Percentiles rank a stretch among this genome's conserved stretches.
Conservation (phyloP, 768 basidiomycete species). For the Rhodotorula diobovata region DNA sequence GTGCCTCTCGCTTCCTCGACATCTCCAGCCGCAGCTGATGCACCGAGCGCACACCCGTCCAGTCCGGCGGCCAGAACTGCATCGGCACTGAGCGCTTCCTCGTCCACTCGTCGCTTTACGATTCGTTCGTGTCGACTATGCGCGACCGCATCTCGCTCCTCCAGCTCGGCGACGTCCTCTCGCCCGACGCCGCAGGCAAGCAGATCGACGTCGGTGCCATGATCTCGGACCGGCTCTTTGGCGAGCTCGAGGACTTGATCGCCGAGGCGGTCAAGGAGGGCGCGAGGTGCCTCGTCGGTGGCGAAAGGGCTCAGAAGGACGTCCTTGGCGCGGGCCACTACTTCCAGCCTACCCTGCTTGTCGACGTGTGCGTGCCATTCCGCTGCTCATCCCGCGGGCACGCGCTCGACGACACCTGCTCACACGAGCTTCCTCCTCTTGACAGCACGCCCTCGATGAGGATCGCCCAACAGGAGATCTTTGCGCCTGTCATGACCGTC, state of each 20-base stretch:
- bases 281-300: slow-evolving; percentile 62
- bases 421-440: not conserved
- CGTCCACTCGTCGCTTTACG: slow-evolving; percentile 72
- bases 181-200: not conserved
- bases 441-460: slow-evolving; percentile 29
- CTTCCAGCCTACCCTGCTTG: slow-evolving; percentile 82
- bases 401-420: not conserved
- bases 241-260: slow-evolving; percentile 60
- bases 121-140: slow-evolving; percentile 66
- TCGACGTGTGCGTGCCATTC: slow-evolving; percentile 55
- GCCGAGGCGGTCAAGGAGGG: slow-evolving; percentile 65
- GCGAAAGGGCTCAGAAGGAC: slow-evolving; percentile 61
- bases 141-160: slow-evolving; percentile 17
- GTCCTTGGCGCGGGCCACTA: slow-evolving; percentile 70
- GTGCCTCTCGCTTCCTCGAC: not conserved
- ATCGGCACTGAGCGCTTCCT: slow-evolving; percentile 93
- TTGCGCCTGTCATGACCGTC: slow-evolving; percentile 84
- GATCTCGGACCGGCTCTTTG: slow-evolving; percentile 71
- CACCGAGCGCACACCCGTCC: not conserved
- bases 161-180: slow-evolving; percentile 43
- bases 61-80: slow-evolving; percentile 92
- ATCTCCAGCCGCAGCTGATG: not conserved
- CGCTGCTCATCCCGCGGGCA: not conserved
- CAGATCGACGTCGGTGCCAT: slow-evolving; percentile 73
- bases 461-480: slow-evolving; percentile 47